Conservation (phyloP, 1,284 basidiomycete genomes). For the Dichomitus squalens region DNA sequence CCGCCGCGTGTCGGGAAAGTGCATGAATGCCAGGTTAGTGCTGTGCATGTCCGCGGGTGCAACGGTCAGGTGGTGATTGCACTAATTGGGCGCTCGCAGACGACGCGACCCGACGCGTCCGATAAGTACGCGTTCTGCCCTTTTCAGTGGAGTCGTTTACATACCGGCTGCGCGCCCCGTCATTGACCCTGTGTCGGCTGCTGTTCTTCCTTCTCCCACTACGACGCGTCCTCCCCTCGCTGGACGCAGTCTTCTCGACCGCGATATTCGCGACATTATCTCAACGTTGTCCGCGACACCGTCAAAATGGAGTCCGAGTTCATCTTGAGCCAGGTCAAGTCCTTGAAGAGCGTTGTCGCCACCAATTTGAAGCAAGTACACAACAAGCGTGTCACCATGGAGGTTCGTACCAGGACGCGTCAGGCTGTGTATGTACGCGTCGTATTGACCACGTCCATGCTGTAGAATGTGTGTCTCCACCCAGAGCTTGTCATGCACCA, state of each 20-base stretch:
- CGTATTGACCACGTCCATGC: background rate
- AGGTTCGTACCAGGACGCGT: constrained; percentile 3
- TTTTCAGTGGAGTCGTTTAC: background rate
- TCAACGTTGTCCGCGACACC: background rate
- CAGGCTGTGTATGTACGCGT: background rate
- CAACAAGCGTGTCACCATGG: constrained; percentile 4
- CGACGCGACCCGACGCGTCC: constrained; percentile 3
- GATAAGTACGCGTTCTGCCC: background rate
- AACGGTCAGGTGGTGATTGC: constrained; percentile 2
- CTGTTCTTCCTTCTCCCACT: background rate
- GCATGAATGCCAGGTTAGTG: too few species aligned
- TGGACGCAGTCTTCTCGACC: background rate
- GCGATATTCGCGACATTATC: background rate
- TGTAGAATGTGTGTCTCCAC: constrained; percentile 10
- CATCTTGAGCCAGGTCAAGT: constrained; percentile 7
- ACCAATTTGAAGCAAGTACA: constrained; percentile 8
- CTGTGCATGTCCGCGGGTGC: background rate
- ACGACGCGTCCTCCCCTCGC: background rate
- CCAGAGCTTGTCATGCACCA: constrained; percentile 8
- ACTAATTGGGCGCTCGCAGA: background rate
- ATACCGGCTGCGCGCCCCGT: background rate
- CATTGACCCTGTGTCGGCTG: background rate
- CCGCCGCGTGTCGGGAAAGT: background rate
- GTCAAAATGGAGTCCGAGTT: constrained; percentile 15
- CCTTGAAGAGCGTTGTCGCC: constrained; percentile 9